Base-by-base conservation (phyloP, 2,329 filamentous ascomycete genomes). In the Helicocarpus griseus region DNA sequence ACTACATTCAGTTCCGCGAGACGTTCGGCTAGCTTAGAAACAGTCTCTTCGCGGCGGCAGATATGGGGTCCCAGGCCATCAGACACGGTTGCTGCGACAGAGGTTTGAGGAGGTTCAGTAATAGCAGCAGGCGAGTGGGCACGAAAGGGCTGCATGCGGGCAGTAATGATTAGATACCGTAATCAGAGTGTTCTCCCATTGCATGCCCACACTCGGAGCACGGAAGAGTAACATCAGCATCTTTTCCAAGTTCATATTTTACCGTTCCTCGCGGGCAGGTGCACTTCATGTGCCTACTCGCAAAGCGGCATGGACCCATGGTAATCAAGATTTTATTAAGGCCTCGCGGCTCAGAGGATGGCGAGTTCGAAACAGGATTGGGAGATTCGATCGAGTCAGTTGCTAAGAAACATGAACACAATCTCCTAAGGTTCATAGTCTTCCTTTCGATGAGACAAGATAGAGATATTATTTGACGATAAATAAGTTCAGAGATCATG, bases 41-140 rank as follows among this genome's bases (percentile, higher is more conserved):
- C 49, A 1, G 40, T 46, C 3, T 51, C 41, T 11, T 33, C 22
- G 4, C 48, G 48, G 19, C 19, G 38, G 39, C 48, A 50, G 45
- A 48, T 48, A 26, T 48, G 14, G 19, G 7, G 7, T 40, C 38
- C 38, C 6, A 40, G 17, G n/a, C n/a, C n/a, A n/a, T n/a, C n/a
- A n/a, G n/a, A n/a, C n/a, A n/a, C n/a, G n/a, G n/a, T n/a, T n/a
- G n/a, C n/a, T n/a, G n/a, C n/a, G n/a, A n/a, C 38, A 40, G 38
- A 21, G 7, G 38, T 40, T 40, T 40, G 6, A 21, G n/a, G 38
- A 40, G 38, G 38, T 40, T 40, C n/a, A n/a, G n/a, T n/a, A n/a
- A n/a, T n/a, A n/a, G n/a, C n/a, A n/a, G n/a, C n/a, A n/a, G n/a
- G n/a, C n/a, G n/a, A n/a, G n/a, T n/a, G n/a, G n/a, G n/a, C n/a